These are phyloP conservation scores for Penicillium sclerotiorum DNA, from an alignment of 2,329 filamentous ascomycete genomes.

Conservation along the genomic window DNA sequence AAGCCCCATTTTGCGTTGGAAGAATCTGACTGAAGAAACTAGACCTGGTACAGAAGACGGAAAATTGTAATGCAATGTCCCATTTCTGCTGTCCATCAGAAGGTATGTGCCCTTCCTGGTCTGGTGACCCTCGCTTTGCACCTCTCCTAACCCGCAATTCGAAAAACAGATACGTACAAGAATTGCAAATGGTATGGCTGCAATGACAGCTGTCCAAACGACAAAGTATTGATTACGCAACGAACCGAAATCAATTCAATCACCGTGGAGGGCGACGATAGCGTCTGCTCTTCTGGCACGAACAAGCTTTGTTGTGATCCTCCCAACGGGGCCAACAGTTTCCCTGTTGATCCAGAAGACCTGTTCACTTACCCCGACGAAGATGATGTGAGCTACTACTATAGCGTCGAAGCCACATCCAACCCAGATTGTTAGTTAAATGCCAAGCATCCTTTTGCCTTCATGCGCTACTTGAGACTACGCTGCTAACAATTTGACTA, in stretches of 20 bases:
- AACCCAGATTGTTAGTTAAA: too few species aligned
- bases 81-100: not conserved
- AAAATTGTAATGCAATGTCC: not conserved
- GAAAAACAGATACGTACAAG: not conserved
- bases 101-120: not conserved
- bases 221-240: conserved; percentile 1
- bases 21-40: not conserved
- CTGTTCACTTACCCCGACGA: not conserved
- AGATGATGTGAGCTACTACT: not conserved
- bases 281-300: not conserved
- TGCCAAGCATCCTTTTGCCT: too few species aligned
- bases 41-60: not conserved
- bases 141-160: too few species aligned
- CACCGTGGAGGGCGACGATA: not conserved
- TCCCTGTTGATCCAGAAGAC: not conserved
- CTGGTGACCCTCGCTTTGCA: too few species aligned
- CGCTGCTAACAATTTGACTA: too few species aligned
- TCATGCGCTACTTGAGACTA: too few species aligned
- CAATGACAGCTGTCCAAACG: not conserved
- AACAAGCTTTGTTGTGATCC: conserved; percentile 1
- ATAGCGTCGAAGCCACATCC: not conserved
- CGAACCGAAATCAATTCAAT: not conserved
- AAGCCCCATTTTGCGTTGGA: not conserved
- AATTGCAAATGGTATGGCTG: not conserved
- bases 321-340: not conserved